Percentiles rank a stretch among this genome's conserved stretches.
Conservation (phyloP, 768 basidiomycete genomes). For the Mycena floridula region DNA sequence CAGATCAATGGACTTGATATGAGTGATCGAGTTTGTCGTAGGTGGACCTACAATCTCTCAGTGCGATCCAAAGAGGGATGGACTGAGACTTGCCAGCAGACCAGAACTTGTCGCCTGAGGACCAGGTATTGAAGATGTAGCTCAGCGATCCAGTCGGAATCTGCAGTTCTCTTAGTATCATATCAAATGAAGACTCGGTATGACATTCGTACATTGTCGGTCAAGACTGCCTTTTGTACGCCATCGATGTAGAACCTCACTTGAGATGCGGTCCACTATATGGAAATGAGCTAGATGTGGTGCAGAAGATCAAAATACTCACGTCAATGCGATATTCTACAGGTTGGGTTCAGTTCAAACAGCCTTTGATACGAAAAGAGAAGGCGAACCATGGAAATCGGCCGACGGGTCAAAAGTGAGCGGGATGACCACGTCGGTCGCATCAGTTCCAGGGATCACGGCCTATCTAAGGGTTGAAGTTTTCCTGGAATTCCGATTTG, state of each 20-base stretch:
- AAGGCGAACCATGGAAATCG: slow-evolving; percentile 27
- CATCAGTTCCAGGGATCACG: too few species aligned
- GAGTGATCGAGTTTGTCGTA: slow-evolving; percentile 25
- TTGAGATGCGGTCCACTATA: slow-evolving; percentile 24
- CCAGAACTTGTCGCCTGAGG: slow-evolving; percentile 27
- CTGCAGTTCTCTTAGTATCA: slow-evolving; percentile 13
- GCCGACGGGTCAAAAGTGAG: slow-evolving; percentile 27
- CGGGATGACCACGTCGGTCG: slow-evolving; percentile 19
- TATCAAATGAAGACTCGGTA: background rate
- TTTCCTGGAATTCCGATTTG: too few species aligned
- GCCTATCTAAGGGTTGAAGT: too few species aligned
- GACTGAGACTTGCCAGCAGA: too few species aligned
- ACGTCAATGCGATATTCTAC: slow-evolving; percentile 31
- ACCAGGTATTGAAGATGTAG: slow-evolving; percentile 32
- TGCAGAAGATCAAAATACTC: slow-evolving; percentile 5
- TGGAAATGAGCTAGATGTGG: background rate
- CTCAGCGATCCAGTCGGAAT: slow-evolving; percentile 21
- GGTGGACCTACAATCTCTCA: too few species aligned
- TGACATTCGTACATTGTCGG: slow-evolving; percentile 20
- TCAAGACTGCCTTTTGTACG: slow-evolving; percentile 20
- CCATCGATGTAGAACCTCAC: slow-evolving; percentile 30
- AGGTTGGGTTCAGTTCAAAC: too few species aligned
- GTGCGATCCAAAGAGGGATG: too few species aligned
- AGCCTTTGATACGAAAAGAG: background rate
- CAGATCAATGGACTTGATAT: slow-evolving; percentile 28